These are phyloP conservation scores for Gaultheria prostrata DNA, from an alignment of 148 eudicot genomes.

Conservation along the genomic window DNA sequence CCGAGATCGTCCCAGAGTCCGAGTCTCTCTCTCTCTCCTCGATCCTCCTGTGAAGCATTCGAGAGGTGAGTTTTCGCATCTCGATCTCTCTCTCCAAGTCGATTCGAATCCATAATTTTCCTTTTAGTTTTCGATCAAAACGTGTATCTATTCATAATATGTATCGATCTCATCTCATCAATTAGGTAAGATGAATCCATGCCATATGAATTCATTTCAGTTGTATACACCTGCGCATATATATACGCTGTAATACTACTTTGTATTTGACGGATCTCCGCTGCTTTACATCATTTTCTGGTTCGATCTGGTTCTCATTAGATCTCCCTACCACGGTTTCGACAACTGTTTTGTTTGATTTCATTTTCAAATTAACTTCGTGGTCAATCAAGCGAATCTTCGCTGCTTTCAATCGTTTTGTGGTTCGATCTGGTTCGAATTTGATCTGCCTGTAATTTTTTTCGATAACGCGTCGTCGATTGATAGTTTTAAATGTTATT, in stretches of 20 bases:
- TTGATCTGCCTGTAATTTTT: not conserved
- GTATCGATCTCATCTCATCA: not conserved
- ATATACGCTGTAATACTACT: not conserved
- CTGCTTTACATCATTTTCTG: not conserved
- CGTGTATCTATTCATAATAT: not conserved
- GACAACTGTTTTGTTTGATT: not conserved
- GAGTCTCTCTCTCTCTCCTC: not conserved
- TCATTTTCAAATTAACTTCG: not conserved
- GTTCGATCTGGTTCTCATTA: not conserved
- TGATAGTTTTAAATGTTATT: not conserved
- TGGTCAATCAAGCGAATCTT: not conserved
- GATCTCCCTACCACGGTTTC: not conserved
- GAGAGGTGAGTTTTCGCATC: conserved; percentile 12
- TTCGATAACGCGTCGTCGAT: not conserved
- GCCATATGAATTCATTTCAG: not conserved
- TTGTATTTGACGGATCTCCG: not conserved
- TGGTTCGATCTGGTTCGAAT: not conserved
- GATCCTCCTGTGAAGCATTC: conserved; percentile 2
- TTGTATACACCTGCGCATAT: not conserved
- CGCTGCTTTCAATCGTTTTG: not conserved
- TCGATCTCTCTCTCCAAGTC: not conserved
- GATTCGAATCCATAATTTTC: not conserved
- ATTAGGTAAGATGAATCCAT: not conserved
- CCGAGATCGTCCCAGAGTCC: not conserved
- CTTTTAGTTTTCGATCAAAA: not conserved